These are phyloP conservation scores for Aspergillus sp. DNA, from an alignment of 2,329 filamentous ascomycete genomes.

Conservation along the genomic window DNA sequence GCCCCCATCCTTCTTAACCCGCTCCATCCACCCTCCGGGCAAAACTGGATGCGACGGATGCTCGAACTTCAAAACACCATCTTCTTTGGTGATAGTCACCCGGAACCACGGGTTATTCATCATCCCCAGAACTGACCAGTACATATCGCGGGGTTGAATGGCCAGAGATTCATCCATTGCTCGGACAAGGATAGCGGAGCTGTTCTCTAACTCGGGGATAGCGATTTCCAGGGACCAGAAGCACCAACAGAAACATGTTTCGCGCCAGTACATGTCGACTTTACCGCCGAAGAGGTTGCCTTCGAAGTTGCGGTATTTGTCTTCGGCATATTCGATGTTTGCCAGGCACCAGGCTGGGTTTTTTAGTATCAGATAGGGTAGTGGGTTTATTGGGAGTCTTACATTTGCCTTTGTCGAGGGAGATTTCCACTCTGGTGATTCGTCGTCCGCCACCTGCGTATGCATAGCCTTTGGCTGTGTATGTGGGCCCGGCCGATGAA, in stretches of 20 bases:
- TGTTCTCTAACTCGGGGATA: slow-evolving; percentile 53
- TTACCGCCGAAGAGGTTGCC: slow-evolving; percentile 65
- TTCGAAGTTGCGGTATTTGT: slow-evolving; percentile 64
- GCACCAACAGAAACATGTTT: slow-evolving; percentile 83
- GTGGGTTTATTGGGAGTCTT: slow-evolving; percentile 2
- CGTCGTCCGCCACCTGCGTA: slow-evolving; percentile 82
- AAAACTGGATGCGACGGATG: slow-evolving; percentile 79
- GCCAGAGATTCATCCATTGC: slow-evolving; percentile 89
- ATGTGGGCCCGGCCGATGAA: slow-evolving; percentile 44
- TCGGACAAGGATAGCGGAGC: slow-evolving; percentile 70
- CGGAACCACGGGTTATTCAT: slow-evolving; percentile 98
- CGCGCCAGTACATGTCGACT: slow-evolving; percentile 74
- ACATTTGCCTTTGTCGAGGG: slow-evolving; percentile 70
- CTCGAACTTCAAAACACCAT: slow-evolving; percentile 64
- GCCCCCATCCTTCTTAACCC: slow-evolving; percentile 74
- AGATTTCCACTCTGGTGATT: slow-evolving; percentile 75
- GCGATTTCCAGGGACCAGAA: slow-evolving; percentile 75
- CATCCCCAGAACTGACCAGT: slow-evolving; percentile 92
- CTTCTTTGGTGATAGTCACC: slow-evolving; percentile 66
- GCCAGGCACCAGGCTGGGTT: slow-evolving; percentile 62
- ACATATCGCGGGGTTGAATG: slow-evolving; percentile 84
- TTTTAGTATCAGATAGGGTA: slow-evolving; percentile 1
- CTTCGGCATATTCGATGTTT: slow-evolving; percentile 74
- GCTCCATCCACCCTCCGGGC: slow-evolving; percentile 87
- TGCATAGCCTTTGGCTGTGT: slow-evolving; percentile 71